Evolutionary conservation across 257 asterid species (phyloP), one percentile per base, ranked within the genome.

Genomic region (Solanum gracilifrons): DNA sequence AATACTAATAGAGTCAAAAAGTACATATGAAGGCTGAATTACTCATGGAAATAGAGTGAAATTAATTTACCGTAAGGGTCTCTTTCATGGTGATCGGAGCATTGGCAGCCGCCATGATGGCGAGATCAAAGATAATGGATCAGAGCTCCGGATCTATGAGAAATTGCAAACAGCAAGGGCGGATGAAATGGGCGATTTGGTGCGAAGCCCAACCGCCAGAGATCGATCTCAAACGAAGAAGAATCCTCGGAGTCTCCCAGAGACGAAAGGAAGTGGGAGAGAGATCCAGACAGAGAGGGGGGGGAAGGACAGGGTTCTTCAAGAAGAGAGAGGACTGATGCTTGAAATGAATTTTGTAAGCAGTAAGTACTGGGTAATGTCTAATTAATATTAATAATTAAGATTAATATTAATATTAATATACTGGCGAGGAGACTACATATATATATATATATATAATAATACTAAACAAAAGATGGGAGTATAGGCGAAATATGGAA

Each of bases 61-160:
- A 62, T 92, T 27, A 51, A 68, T 85, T 68, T 76, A 97, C 99
- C 98, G 99, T 97, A 18, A 97, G 98, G 87, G 96, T 88, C 91
- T 97, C 99, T 88, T 95, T 97, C 99, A 97, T 97, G 69, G 95
- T 93, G 96, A 97, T 97, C 96, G 99, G 99, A 89, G 99, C 99
- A 90, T 93, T 95, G 86, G 98, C 98, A 60, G 99, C 98, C 93
- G 99, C 98, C 99, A 97, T 97, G 95, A 90, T 86, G 87, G 88
- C 88, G 91, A 90, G 87, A 90, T 88, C 92, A 77, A 90, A 90
- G 90, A 88, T 92, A 86, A 90, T 85, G 89, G 92, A 86, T 87
- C 92, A 84, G 87, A 90, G 91, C 89, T 89, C 91, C 88, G 92
- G 96, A 94, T 94, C 95, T 90, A 91, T 55, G 71, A 88, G 33